Base-by-base conservation (phyloP, 2,329 filamentous ascomycete species). In the Scolecobasidium constrictum region DNA sequence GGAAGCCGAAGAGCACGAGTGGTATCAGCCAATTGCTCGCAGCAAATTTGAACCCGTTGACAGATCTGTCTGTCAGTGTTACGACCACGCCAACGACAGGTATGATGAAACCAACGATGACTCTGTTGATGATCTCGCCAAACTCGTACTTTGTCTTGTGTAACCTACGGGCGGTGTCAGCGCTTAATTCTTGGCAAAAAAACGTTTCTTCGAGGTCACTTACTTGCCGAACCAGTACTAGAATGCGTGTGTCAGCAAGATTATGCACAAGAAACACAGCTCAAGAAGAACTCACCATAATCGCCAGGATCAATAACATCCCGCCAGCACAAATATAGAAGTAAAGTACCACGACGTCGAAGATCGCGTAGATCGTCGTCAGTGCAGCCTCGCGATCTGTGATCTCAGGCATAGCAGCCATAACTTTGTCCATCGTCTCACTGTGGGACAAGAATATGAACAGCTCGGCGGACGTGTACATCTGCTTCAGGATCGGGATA, bases 101-200 rank as follows among this genome's bases (percentile, higher is more conserved):
- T 7, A 53, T 46, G 1, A 45, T 44, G 34, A 54, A 55, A 11
- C 52, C 53, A 1, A 54, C 42, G 4, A 53, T 46, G 5, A 50
- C 46, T 6, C 53, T 45, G 23, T 51, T 53, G 42, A 56, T 55
- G 21, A 56, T 55, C 47, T 55, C 52, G 16, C 53, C 52, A n/a
- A 54, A 55, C 28, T 56, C 53, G 38, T 50, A 49, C 42, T 55
- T 56, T 2, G 47, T 52, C 16, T 42, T 42, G 15, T 42, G 39
- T 13, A 35, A 12, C 22, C 35, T 42, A 3, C 39, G n/a, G n/a
- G n/a, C n/a, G n/a, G n/a, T n/a, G n/a, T n/a, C n/a, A n/a, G n/a
- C n/a, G n/a, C n/a, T n/a, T n/a, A n/a, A n/a, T n/a, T n/a, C n/a
- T n/a, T n/a, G n/a, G n/a, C n/a, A n/a, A n/a, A n/a, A n/a, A n/a